phyloP scores from a whole-genome alignment of 495 filamentous ascomycete genomes.

The Astrothelium subdiscretum region DNA sequence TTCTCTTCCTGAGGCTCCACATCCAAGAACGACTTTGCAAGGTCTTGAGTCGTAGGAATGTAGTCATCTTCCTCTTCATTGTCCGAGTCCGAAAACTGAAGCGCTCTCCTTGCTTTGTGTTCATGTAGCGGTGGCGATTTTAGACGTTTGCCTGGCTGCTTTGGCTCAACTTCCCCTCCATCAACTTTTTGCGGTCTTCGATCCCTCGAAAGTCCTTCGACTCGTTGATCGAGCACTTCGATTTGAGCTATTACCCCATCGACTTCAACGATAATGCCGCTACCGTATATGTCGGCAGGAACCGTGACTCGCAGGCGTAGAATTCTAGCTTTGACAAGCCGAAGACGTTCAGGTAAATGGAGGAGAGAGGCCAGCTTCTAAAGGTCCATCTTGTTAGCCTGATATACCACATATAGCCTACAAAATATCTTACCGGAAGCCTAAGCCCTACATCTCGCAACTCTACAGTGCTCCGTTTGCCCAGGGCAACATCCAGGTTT shows the following conservation, averaged over 20 bases:
- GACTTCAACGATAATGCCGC: slow-evolving; percentile 63
- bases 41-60: slow-evolving; percentile 66
- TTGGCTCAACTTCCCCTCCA: background rate
- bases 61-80: slow-evolving; percentile 31
- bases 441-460: slow-evolving; percentile 64
- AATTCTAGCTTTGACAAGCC: slow-evolving; percentile 58
- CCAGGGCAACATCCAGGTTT: slow-evolving; percentile 64
- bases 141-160: slow-evolving; percentile 9
- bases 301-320: slow-evolving; percentile 62
- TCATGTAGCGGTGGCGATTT: slow-evolving; percentile 13
- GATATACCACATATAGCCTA: background rate
- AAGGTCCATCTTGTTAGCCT: slow-evolving; percentile 2
- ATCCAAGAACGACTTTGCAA: slow-evolving; percentile 80
- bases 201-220: background rate
- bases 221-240: slow-evolving; percentile 46
- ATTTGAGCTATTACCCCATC: slow-evolving; percentile 67
- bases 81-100: background rate
- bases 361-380: slow-evolving; percentile 67
- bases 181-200: slow-evolving; percentile 2
- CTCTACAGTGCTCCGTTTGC: slow-evolving; percentile 65
- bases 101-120: background rate
- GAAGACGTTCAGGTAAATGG: slow-evolving; percentile 55
- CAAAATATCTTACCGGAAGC: background rate
- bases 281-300: slow-evolving; percentile 70
- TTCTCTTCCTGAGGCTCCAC: slow-evolving; percentile 67